Percentiles rank a stretch among this genome's conserved stretches.
These are phyloP conservation scores for Daldinia eschscholtzii DNA, from an alignment of 2,329 filamentous ascomycete genomes.

Conservation along the genomic window DNA sequence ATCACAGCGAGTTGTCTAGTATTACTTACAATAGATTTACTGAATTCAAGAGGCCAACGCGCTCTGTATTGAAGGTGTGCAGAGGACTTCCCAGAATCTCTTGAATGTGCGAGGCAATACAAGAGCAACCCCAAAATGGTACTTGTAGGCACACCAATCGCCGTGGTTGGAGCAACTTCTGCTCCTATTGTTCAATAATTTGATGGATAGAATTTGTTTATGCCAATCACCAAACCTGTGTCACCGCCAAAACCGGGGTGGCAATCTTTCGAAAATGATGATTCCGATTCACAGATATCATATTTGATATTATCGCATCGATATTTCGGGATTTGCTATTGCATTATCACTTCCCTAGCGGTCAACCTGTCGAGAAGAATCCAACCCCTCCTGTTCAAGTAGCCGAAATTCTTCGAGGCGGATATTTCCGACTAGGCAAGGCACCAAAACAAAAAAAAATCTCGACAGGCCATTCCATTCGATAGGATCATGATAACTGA, in stretches of 20 bases:
- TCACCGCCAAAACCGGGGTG: neutral
- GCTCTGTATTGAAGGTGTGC: neutral
- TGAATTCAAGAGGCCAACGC: neutral
- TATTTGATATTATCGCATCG: neutral
- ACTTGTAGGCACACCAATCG: neutral
- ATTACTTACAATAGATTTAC: neutral
- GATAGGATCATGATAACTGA: neutral
- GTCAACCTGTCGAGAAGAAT: neutral
- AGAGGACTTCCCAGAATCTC: neutral
- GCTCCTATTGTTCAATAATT: neutral
- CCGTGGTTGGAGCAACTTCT: neutral
- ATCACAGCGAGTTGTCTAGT: neutral
- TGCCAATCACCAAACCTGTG: neutral
- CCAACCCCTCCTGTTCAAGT: conserved; percentile 7
- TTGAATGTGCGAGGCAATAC: neutral
- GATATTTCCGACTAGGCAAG: neutral
- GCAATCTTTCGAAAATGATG: neutral
- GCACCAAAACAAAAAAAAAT: too few relatives aligned
- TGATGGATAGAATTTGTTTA: neutral
- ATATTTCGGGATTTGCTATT: neutral
- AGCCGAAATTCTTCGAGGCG: neutral
- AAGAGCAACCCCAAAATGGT: neutral
- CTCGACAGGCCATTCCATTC: conserved; percentile 1
- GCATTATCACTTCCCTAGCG: neutral
- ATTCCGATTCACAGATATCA: neutral